These are phyloP conservation scores for Cladophialophora exuberans DNA, from an alignment of 2,329 filamentous ascomycete species.

Conservation along the genomic window DNA sequence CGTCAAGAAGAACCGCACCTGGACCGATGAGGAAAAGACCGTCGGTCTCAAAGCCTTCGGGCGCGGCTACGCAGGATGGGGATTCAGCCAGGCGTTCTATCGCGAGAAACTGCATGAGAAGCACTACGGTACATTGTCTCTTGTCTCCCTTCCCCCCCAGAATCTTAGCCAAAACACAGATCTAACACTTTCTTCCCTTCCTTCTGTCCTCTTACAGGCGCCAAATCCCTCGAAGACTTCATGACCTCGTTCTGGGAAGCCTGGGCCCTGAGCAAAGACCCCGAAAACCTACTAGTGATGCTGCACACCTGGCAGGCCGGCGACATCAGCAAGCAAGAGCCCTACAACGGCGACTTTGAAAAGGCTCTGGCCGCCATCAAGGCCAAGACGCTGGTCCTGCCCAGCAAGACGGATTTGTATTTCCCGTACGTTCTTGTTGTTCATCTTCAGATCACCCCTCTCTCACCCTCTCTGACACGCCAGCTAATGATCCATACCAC, in stretches of 20 bases:
- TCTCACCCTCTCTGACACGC: background rate
- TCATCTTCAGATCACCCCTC: background rate
- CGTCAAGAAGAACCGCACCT: slow-evolving; percentile 40
- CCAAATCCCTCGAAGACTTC: slow-evolving; percentile 71
- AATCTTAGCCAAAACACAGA: too few species aligned
- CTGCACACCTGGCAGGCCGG: slow-evolving; percentile 77
- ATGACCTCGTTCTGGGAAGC: slow-evolving; percentile 75
- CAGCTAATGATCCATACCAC: background rate
- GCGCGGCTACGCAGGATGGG: slow-evolving; percentile 77
- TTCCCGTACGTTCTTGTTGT: slow-evolving; percentile 61
- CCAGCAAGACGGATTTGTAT: slow-evolving; percentile 75
- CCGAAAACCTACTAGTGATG: slow-evolving; percentile 74
- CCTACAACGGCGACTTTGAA: slow-evolving; percentile 68
- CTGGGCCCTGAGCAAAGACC: slow-evolving; percentile 69
- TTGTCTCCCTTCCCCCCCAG: too few species aligned
- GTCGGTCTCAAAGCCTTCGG: slow-evolving; percentile 71
- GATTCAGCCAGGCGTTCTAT: slow-evolving; percentile 79
- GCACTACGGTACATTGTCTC: slow-evolving; percentile 43
- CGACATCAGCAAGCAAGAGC: slow-evolving; percentile 69
- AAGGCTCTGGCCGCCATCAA: slow-evolving; percentile 70
- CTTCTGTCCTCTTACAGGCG: slow-evolving; percentile 48
- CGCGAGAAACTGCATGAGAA: slow-evolving; percentile 70
- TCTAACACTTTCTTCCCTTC: background rate
- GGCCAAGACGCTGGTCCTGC: slow-evolving; percentile 72
- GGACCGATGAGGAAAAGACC: slow-evolving; percentile 58